Evolutionary conservation across 768 basidiomycete genomes (phyloP).

Genomic region (Vararia minispora): DNA sequence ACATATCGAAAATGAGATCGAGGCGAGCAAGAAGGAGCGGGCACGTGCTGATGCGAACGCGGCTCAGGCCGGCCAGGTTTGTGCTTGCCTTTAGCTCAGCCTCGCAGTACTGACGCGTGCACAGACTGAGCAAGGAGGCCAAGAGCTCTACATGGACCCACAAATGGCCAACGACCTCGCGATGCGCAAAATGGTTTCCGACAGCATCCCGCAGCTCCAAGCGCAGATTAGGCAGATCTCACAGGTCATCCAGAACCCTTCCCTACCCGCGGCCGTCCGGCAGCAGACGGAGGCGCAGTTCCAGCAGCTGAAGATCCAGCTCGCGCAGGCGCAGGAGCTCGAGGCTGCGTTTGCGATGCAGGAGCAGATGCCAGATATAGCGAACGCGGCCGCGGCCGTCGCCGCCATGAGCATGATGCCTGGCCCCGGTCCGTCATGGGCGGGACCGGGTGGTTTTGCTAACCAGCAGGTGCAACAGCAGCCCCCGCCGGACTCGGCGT

Average conservation of each 20-base stretch:
- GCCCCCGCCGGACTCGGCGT: conserved; percentile 69
- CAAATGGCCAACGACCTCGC: conserved; percentile 57
- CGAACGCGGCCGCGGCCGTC: conserved; percentile 21
- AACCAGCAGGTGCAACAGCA: conserved; percentile 28
- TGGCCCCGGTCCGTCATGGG: conserved; percentile 1
- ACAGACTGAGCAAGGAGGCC: too few species aligned
- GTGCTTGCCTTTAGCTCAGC: too few species aligned
- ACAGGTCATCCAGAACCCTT: conserved; percentile 69
- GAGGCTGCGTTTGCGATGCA: conserved; percentile 42
- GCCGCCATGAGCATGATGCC: conserved; percentile 29
- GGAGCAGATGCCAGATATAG: conserved; percentile 24
- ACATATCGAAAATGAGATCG: conserved; percentile 74
- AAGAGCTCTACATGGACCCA: conserved; percentile 65
- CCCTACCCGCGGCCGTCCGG: conserved; percentile 59
- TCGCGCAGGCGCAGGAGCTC: conserved; percentile 70
- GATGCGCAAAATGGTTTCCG: conserved; percentile 59
- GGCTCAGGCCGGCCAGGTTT: too few species aligned
- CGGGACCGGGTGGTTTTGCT: conserved; percentile 1
- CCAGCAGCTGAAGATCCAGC: conserved; percentile 67
- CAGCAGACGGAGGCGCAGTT: conserved; percentile 78
- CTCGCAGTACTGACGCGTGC: too few species aligned
- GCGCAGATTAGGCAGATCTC: conserved; percentile 77
- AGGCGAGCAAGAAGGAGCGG: conserved; percentile 61
- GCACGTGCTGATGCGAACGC: conserved; percentile 15
- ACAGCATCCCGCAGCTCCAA: conserved; percentile 73